Evolutionary conservation across 257 asterid genomes (phyloP), one percentile per base, ranked within the genome.

Genomic region (Datura wrightii): DNA sequence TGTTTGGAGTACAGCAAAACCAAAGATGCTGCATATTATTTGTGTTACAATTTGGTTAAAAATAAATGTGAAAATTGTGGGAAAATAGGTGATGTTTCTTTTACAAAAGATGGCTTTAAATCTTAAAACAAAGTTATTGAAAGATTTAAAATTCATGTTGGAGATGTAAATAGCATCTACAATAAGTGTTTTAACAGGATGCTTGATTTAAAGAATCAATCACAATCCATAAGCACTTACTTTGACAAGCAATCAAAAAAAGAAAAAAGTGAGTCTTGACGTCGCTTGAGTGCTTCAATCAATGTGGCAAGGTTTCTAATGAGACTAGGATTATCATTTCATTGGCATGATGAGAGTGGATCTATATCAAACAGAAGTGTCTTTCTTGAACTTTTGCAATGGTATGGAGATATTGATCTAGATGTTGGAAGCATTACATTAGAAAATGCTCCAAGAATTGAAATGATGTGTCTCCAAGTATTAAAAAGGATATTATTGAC

Each of bases 401-500:
- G 41, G 10, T 14, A 2, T 31, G 24, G 15, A 13, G 10, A n/a
- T n/a, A n/a, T n/a, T n/a, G n/a, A n/a, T n/a, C n/a, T n/a, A n/a
- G n/a, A n/a, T n/a, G n/a, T n/a, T n/a, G n/a, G n/a, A n/a, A n/a
- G n/a, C n/a, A n/a, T n/a, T n/a, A n/a, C n/a, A n/a, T n/a, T n/a
- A n/a, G n/a, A n/a, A n/a, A n/a, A n/a, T 5, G 83, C 66, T 19
- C 50, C 79, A 1, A 24, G 6, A 39, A 84, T 58, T 72, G 79
- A 82, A 56, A n/a, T 60, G 3, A 42, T 55, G 44, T 10, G 14
- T 84, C 83, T 15, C 76, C 63, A 14, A 72, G 10, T 16, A 46
- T 76, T 36, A 78, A 84, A 41, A 84, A 84, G 53, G 37, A 74
- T 16, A 56, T 84, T 53, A 31, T 72, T 10, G 31, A 52, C 6